Percentiles rank a stretch among this genome's conserved stretches.
Conservation (phyloP, 1,284 basidiomycete species). For the Cryptococcus depauperatus region DNA sequence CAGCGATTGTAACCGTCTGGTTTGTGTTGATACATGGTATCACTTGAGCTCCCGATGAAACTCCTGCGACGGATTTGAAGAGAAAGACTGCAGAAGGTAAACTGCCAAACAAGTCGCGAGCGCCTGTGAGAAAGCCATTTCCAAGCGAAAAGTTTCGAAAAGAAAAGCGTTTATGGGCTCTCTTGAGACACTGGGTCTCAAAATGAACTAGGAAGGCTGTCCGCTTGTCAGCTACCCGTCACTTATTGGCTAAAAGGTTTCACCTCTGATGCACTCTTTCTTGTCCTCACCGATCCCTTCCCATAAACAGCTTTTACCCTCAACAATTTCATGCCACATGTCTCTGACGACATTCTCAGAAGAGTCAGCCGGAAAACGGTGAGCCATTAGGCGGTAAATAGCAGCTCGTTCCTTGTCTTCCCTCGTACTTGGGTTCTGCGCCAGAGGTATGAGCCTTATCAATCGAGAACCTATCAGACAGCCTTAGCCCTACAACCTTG, state of each 20-base stretch:
- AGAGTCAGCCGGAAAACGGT: slow-evolving; percentile 64
- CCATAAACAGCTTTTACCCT: slow-evolving; percentile 80
- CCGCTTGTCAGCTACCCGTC: neutral
- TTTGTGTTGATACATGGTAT: slow-evolving; percentile 90
- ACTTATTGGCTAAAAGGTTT: neutral
- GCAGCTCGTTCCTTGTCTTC: slow-evolving; percentile 48
- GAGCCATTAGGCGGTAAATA: slow-evolving; percentile 66
- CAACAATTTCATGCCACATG: slow-evolving; percentile 85
- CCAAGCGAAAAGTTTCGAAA: slow-evolving; percentile 66
- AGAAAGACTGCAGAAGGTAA: slow-evolving; percentile 91
- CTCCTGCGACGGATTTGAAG: slow-evolving; percentile 81
- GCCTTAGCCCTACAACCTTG: too few species aligned
- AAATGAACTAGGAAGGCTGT: slow-evolving; percentile 83
- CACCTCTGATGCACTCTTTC: slow-evolving; percentile 57
- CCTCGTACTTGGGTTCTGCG: slow-evolving; percentile 13
- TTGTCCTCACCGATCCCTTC: slow-evolving; percentile 79
- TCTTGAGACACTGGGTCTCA: slow-evolving; percentile 72
- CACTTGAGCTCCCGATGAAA: slow-evolving; percentile 45
- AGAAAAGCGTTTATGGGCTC: slow-evolving; percentile 86
- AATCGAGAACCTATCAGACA: slow-evolving; percentile 48
- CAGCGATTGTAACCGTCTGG: slow-evolving; percentile 92
- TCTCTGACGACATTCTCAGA: slow-evolving; percentile 71
- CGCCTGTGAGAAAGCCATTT: slow-evolving; percentile 81
- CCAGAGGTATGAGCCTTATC: slow-evolving; percentile 48
- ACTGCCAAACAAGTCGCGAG: slow-evolving; percentile 77